phyloP scores from a whole-genome alignment of 2,329 filamentous ascomycete genomes.

The Trichoderma sp. region DNA sequence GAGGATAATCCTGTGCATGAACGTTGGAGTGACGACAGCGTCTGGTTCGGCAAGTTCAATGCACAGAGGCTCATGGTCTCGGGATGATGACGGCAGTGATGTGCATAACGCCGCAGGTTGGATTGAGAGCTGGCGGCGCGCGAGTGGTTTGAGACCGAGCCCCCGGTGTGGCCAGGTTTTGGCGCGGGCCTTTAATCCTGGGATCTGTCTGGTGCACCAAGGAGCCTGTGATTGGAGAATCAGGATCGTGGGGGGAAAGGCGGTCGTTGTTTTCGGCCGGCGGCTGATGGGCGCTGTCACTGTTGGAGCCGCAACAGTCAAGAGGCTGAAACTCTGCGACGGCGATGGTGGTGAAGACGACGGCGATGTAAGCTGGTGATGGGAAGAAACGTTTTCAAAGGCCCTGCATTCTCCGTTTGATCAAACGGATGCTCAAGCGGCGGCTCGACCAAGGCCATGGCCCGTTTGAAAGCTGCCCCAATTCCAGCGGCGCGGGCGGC shows the following conservation, averaged over 20 bases:
- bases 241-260: constrained; percentile 23
- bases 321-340: neutral
- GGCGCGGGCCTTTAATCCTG: constrained; percentile 24
- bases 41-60: constrained; percentile 26
- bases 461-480: constrained; percentile 17
- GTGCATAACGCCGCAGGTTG: constrained; percentile 23
- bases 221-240: constrained; percentile 30
- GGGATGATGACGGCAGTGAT: constrained; percentile 26
- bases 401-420: neutral
- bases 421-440: constrained; percentile 4
- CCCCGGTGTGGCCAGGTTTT: constrained; percentile 28
- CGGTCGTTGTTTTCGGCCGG: constrained; percentile 20
- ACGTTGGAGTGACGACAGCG: constrained; percentile 24
- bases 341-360: neutral
- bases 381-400: neutral
- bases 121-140: constrained; percentile 26
- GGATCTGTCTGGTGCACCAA: constrained; percentile 26
- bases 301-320: neutral
- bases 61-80: constrained; percentile 25
- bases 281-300: constrained; percentile 19
- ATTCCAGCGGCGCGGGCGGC: constrained; percentile 24
- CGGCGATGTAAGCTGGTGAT: neutral
- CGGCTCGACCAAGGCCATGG: constrained; percentile 13
- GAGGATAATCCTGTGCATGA: constrained; percentile 15
- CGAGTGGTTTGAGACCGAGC: constrained; percentile 28